Base-by-base conservation (phyloP, 192 early-diverging fungal species). In the Backusella morwellensis region DNA sequence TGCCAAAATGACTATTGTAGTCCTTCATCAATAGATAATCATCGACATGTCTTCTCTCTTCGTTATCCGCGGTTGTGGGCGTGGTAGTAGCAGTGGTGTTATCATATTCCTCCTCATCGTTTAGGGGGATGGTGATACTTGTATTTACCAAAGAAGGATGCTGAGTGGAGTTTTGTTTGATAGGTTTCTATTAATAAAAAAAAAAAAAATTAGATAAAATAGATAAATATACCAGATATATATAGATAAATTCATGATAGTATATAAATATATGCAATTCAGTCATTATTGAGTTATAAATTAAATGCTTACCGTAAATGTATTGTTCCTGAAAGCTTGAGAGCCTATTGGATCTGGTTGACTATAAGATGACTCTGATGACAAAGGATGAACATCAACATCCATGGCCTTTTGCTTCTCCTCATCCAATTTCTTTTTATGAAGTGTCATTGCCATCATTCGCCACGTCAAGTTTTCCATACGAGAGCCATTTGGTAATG, bases 381-480 rank as follows among this genome's bases (percentile, higher is more conserved):
- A 56, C 9, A 77, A 32, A 69, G 66, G 34, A 12, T 59, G 42
- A 3, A 75, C 77, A 40, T 63, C 56, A 63, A 63, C 26, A 4
- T 63, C 56, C 56, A 63, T 63, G 2, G 21, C 26, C 8, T 63
- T 6, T 4, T 54, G 19, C n/a, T 54, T 63, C 2, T 29, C 42
- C 36, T 44, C 63, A 5, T 75, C 21, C n/a, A 80, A 70, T 17
- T 79, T 73, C 19, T 84, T 84, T 44, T 85, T 82, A 63, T 83
- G 75, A 35, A 91, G 75, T 14, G 81, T 88, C 87, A 92, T 89
- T 26, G 91, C 90, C 92, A 95, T 93, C 82, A 95, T 88, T 32
- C 95, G 81, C 95, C 95, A 96, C 7, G 91, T 89, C 69, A 95
- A 68, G 81, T 95, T 96, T 80, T 96, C 95, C 8, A 95, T 84